Evolutionary conservation across 2,329 filamentous ascomycete genomes (phyloP).

Genomic region (Cladosporium sp.): DNA sequence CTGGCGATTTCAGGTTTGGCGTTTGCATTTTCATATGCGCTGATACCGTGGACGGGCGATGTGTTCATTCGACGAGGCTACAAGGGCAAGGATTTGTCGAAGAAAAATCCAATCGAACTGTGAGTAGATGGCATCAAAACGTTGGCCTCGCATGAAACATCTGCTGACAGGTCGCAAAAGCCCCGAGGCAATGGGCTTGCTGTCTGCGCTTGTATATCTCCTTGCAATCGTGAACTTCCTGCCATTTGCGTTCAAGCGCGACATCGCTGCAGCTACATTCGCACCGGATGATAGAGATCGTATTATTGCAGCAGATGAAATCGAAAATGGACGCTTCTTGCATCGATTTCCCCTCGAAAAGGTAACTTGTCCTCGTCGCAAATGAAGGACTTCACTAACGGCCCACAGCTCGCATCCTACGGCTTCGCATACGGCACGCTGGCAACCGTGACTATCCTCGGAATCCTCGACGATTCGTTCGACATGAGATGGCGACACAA

Average conservation of each 20-base stretch:
- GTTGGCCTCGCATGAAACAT: slow-evolving; percentile 2
- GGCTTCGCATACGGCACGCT: slow-evolving; percentile 89
- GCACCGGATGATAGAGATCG: slow-evolving; percentile 89
- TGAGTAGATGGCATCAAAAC: slow-evolving; percentile 33
- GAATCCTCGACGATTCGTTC: slow-evolving; percentile 91
- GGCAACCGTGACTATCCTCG: slow-evolving; percentile 83
- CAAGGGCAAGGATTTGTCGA: slow-evolving; percentile 85
- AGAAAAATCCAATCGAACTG: slow-evolving; percentile 68
- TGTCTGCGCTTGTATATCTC: slow-evolving; percentile 89
- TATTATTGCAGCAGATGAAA: slow-evolving; percentile 64
- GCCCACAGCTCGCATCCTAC: slow-evolving; percentile 77
- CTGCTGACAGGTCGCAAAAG: slow-evolving; percentile 34
- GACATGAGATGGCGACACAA: slow-evolving; percentile 99
- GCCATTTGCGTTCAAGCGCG: slow-evolving; percentile 95
- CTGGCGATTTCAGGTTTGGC: slow-evolving; percentile 79
- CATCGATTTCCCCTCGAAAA: slow-evolving; percentile 94
- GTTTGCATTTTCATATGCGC: slow-evolving; percentile 72
- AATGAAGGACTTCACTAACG: slow-evolving; percentile 2
- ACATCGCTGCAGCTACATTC: slow-evolving; percentile 90
- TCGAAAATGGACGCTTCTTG: slow-evolving; percentile 76
- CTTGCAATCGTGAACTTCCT: slow-evolving; percentile 86
- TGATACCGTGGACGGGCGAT: slow-evolving; percentile 89
- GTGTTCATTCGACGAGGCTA: slow-evolving; percentile 83
- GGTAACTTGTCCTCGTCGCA: slow-evolving; percentile 41
- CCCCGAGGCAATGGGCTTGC: slow-evolving; percentile 91